Percentiles rank a stretch among this genome's conserved stretches.
phyloP scores from a whole-genome alignment of 1,284 basidiomycete species.

The Phlebopus sp. region DNA sequence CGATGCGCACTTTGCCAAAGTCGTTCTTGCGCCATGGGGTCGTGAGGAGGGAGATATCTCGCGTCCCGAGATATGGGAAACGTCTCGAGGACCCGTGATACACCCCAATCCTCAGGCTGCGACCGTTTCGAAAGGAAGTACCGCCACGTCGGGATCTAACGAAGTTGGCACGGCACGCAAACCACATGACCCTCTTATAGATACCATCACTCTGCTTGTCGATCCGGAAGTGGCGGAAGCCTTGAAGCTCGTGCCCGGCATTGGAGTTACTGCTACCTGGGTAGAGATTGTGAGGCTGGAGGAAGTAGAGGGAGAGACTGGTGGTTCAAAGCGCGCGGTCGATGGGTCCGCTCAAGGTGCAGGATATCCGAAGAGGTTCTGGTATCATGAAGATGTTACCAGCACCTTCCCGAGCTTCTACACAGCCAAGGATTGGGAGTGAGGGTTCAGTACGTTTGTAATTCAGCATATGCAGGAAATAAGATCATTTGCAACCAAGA shows the following conservation, averaged over 20 bases:
- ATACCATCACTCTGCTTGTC: slow-evolving; percentile 57
- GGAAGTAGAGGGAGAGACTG: slow-evolving; percentile 4
- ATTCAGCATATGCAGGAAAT: too few relatives aligned
- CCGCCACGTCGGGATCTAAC: neutral
- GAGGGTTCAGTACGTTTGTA: too few relatives aligned
- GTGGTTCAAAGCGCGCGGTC: neutral
- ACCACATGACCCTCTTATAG: slow-evolving; percentile 47
- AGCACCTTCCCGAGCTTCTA: slow-evolving; percentile 36
- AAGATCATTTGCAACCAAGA: too few relatives aligned
- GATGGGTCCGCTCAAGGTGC: too few relatives aligned
- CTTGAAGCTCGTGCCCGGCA: slow-evolving; percentile 46
- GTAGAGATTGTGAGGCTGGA: slow-evolving; percentile 52
- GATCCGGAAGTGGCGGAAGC: slow-evolving; percentile 42
- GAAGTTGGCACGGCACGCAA: slow-evolving; percentile 9
- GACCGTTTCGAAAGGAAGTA: neutral
- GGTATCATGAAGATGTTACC: slow-evolving; percentile 34
- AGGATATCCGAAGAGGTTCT: slow-evolving; percentile 18
- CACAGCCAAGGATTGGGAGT: slow-evolving; percentile 17
- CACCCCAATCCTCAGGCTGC: slow-evolving; percentile 17
- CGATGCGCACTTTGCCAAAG: slow-evolving; percentile 42
- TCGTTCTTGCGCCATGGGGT: slow-evolving; percentile 57
- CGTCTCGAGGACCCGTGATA: slow-evolving; percentile 42
- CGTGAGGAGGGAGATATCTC: slow-evolving; percentile 39
- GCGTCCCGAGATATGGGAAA: slow-evolving; percentile 38
- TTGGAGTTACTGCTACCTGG: slow-evolving; percentile 51